A percentile compares a stretch with the other conserved stretches of the same genome.
Conservation (phyloP, 352 stramenopile species). For the Globisporangium cylindrosporum region DNA sequence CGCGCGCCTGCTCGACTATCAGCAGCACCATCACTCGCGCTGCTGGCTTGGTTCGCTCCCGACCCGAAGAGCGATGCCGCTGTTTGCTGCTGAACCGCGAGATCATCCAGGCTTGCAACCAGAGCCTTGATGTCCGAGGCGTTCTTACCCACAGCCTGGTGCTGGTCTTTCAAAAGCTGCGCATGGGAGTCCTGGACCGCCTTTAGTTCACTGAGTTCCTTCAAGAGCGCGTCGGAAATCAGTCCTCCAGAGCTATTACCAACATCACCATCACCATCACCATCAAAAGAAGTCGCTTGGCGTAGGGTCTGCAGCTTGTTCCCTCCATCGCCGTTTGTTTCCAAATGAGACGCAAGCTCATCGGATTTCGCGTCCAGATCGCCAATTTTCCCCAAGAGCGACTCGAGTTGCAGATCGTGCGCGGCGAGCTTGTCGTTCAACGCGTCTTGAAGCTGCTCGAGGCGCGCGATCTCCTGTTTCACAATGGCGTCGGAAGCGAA, state of each 20-base stretch:
- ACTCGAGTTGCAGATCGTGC: constrained; percentile 37
- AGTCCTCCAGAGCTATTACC: constrained; percentile 4
- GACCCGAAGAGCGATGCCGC: constrained; percentile 29
- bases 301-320: neutral
- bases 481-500: constrained; percentile 44
- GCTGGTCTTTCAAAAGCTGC: constrained; percentile 43
- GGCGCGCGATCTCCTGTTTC: constrained; percentile 36
- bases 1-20: neutral
- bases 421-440: constrained; percentile 32
- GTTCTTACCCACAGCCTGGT: constrained; percentile 41
- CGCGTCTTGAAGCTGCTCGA: constrained; percentile 37
- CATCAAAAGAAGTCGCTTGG: neutral
- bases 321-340: neutral
- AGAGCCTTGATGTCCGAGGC: constrained; percentile 47
- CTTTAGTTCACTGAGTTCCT: constrained; percentile 48
- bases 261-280: constrained; percentile 9
- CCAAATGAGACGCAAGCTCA: constrained; percentile 6
- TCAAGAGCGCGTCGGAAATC: constrained; percentile 26
- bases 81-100: constrained; percentile 51
- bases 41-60: constrained; percentile 14
- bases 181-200: constrained; percentile 36
- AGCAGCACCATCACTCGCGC: neutral
- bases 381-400: constrained; percentile 29
- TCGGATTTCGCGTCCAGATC: constrained; percentile 28
- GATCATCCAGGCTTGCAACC: constrained; percentile 45